phyloP scores from a whole-genome alignment of 148 eudicot genomes.

The Nepenthes gracilis region DNA sequence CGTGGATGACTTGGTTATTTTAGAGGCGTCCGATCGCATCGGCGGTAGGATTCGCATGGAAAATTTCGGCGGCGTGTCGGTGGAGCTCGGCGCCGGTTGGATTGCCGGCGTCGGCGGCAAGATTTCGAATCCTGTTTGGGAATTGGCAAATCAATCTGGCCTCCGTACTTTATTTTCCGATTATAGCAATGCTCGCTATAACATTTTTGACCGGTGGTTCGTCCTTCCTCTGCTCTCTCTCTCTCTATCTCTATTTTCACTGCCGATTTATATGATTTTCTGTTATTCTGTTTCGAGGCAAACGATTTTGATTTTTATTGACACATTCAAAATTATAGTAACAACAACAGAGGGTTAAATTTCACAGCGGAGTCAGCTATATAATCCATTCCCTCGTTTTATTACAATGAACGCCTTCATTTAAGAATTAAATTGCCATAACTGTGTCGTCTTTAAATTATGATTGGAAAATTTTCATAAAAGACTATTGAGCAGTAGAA shows the following conservation, averaged over 20 bases:
- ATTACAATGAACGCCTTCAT: too few relatives aligned
- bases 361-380: too few relatives aligned
- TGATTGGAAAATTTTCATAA: too few relatives aligned
- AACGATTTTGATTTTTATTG: too few relatives aligned
- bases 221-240: not conserved
- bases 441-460: too few relatives aligned
- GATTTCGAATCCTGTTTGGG: slow-evolving; percentile 68
- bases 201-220: slow-evolving; percentile 65
- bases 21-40: slow-evolving; percentile 68
- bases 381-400: too few relatives aligned
- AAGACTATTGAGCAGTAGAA: too few relatives aligned
- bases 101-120: slow-evolving; percentile 86
- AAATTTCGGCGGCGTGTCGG: slow-evolving; percentile 55
- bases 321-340: too few relatives aligned
- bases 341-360: too few relatives aligned
- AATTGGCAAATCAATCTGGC: slow-evolving; percentile 38
- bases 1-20: slow-evolving; percentile 61
- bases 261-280: not conserved
- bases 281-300: not conserved
- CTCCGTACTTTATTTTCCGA: slow-evolving; percentile 77
- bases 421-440: too few relatives aligned
- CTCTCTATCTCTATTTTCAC: not conserved
- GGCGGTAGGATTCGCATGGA: slow-evolving; percentile 69
- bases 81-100: slow-evolving; percentile 95
- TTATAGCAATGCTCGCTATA: slow-evolving; percentile 81